Conservation (phyloP, 139 green algal species). For the Chara braunii region DNA sequence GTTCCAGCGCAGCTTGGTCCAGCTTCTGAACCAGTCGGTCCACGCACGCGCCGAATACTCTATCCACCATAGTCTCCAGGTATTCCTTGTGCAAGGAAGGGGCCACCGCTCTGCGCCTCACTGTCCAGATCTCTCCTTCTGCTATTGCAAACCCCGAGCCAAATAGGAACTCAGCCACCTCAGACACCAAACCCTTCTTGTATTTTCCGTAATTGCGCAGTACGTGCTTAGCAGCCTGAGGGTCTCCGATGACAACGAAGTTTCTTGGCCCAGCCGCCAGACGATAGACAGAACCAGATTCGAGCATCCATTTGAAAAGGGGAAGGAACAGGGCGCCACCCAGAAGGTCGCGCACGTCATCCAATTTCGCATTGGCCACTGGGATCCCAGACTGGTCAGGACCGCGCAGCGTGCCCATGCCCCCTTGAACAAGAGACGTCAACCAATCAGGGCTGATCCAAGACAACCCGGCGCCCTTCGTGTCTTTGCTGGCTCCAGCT, state of each 20-base stretch:
- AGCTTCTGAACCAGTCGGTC: constrained; percentile 71
- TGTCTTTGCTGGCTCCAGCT: constrained; percentile 35
- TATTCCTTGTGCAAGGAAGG: constrained; percentile 85
- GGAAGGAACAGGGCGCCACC: constrained; percentile 82
- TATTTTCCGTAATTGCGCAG: constrained; percentile 66
- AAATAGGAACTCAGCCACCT: constrained; percentile 93
- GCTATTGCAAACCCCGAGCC: constrained; percentile 88
- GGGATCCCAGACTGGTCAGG: constrained; percentile 72
- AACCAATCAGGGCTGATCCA: constrained; percentile 39
- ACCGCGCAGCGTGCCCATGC: constrained; percentile 1
- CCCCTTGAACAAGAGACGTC: too few relatives aligned
- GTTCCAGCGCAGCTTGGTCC: constrained; percentile 20
- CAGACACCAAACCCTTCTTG: constrained; percentile 82
- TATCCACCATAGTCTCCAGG: constrained; percentile 79
- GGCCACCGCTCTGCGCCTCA: constrained; percentile 68
- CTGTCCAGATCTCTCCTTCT: constrained; percentile 62
- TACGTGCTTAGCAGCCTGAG: constrained; percentile 80
- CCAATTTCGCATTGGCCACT: constrained; percentile 85
- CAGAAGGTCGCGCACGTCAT: constrained; percentile 91
- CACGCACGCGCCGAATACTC: constrained; percentile 62
- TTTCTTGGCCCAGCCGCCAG: background rate
- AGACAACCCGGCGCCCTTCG: constrained; percentile 18
- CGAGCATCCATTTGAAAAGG: constrained; percentile 47
- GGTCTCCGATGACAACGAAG: constrained; percentile 48
- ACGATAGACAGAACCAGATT: constrained; percentile 86